Base-by-base conservation (phyloP, 495 filamentous ascomycete genomes). In the Daldinia bambusicola region DNA sequence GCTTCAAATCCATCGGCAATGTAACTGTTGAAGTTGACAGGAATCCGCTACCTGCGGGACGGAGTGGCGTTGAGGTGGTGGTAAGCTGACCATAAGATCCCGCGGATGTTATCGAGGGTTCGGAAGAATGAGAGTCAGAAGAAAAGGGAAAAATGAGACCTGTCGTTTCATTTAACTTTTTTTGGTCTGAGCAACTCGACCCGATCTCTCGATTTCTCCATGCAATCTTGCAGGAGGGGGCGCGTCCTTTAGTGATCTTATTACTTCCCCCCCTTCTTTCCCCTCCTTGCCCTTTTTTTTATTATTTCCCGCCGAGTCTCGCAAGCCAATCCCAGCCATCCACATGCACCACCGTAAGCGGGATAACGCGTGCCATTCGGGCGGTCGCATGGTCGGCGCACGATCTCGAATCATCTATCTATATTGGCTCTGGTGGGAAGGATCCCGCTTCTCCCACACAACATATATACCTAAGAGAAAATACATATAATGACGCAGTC, bases 91-190 rank as follows among this genome's bases (percentile, higher is more conserved):
- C 40, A 40, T 52, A 18, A 43, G 16, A 55, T 63, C 31, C 38
- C 61, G 48, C 38, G 20, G 22, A 8, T 20, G 22, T 61, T 61
- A 31, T 63, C 34, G 61, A 52, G 26, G 40, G 31, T 9, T 55
- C 48, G 31, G 18, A 53, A 40, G 43, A 50, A 45, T 6, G 34
- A 9, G 48, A 20, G 34, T 2, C 34, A 10, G 34, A 8, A 18
- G 10, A n/a, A 41, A 14, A 63, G 20, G 40, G 16, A 57, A 65
- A 72, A 73, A 59, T n/a, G 26, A 58, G 70, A 73, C 61, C 61
- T 69, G 70, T 73, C 70, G 70, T 73, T 73, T 73, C 70, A 69
- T 73, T 73, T 73, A 73, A 62, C 70, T 73, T 73, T 72, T 50
- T 30, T 63, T 51, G 66, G 50, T 40, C 66, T 73, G 70, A 73